Base-by-base conservation (phyloP, 768 basidiomycete genomes). In the Cubamyces lactineus region DNA sequence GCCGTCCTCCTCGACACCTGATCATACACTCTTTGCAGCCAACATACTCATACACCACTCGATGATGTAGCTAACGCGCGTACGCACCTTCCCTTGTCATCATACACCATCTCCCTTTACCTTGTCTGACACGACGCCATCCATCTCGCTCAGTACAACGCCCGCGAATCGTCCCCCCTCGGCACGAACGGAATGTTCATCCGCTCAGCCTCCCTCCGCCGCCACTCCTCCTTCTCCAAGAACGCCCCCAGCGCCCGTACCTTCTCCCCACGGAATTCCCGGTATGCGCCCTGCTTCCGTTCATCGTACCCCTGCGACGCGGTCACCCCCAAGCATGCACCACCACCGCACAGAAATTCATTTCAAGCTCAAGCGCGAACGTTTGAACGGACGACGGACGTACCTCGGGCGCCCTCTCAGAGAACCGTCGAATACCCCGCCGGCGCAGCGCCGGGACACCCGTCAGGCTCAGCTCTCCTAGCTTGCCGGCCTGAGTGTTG, bases 401-500 rank as follows among this genome's bases (percentile, higher is more conserved):
- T 72, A 88, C 86, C 62, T 72, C 72, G 30, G 92, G 93, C 34
- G 87, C 81, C 12, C 77, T 70, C 53, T 94, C 86, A 64, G 94
- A 93, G 75, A 94, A 96, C 58, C 86, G 80, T 53, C 86, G 80
- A 15, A 93, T 74, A 7, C 92, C 93, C 65, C 77, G 81, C 59
- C 87, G 79, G 62, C 80, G 84, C 70, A 94, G 85, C 13, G 89
- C 84, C 6, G 86, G 86, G 8, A 96, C 83, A 0, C 93, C 95
- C 1, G 92, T 93, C 48, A 88, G 82, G 51, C 86, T 87, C 42
- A 98, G 80, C 70, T 94, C 88, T 52, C 86, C 86, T 47, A 97
- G 76, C 41, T 78, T 77, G 28, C 28, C 28, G n/a, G n/a, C n/a
- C n/a, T n/a, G n/a, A 30, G 28, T 30, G 28, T 30, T 30, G 28